Conservation (phyloP, 192 early-diverging fungal genomes). For the Linnemannia exigua region DNA sequence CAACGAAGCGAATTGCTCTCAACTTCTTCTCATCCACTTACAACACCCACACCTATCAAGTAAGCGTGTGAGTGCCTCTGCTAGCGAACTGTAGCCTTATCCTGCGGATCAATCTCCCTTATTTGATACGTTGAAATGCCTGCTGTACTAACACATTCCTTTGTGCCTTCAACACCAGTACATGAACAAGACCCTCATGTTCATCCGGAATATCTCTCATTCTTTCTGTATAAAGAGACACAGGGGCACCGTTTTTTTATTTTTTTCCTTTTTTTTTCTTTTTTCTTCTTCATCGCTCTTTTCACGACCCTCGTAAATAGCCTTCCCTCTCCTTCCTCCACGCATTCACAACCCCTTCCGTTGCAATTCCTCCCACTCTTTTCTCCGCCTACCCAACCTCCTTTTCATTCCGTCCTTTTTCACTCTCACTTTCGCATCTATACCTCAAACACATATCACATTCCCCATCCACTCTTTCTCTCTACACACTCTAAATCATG, state of each 20-base stretch:
- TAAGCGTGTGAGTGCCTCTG: neutral
- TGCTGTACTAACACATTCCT: neutral
- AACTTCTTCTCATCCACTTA: neutral
- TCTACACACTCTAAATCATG: conserved; percentile 20
- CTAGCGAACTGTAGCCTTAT: neutral
- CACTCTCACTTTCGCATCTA: no score
- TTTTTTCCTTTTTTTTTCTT: conserved; percentile 16
- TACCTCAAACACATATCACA: neutral
- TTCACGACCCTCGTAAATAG: conserved; percentile 28
- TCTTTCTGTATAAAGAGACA: neutral
- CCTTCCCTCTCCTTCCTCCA: conserved; percentile 29
- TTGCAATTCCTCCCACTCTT: conserved; percentile 24
- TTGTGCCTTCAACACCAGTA: neutral
- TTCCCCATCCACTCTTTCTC: neutral
- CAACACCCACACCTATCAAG: neutral
- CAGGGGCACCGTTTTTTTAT: neutral
- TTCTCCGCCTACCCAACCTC: no score
- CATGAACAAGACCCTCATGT: neutral
- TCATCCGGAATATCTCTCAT: neutral
- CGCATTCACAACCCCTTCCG: conserved; percentile 22
- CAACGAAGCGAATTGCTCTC: no score
- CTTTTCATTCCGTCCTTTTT: no score
- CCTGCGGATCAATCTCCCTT: neutral
- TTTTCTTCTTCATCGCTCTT: conserved; percentile 38
- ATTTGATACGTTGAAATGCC: no score